These are phyloP conservation scores for Pseudozyma pruni DNA, from an alignment of 1,284 basidiomycete genomes.

Conservation along the genomic window DNA sequence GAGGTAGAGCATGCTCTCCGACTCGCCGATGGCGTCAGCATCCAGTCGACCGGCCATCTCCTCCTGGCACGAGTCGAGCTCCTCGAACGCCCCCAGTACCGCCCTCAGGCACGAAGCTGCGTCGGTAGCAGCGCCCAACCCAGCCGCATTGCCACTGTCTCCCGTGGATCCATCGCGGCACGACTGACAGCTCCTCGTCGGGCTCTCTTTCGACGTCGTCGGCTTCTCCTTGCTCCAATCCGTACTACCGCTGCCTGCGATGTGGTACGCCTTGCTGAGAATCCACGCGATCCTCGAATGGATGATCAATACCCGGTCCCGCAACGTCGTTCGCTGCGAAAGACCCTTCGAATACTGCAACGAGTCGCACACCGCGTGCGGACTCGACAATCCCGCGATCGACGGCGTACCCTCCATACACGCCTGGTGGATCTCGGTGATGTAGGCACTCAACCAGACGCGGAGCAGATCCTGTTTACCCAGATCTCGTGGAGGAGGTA, in stretches of 20 bases:
- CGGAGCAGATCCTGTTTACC: constrained; percentile 41
- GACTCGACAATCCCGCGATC: constrained; percentile 21
- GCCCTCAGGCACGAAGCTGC: constrained; percentile 19
- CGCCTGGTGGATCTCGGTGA: constrained; percentile 38
- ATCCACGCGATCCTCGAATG: constrained; percentile 33
- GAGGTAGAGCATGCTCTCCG: constrained; percentile 35
- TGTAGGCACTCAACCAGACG: constrained; percentile 37
- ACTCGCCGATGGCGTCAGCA: constrained; percentile 25
- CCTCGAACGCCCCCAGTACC: constrained; percentile 24
- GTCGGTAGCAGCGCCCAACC: neutral
- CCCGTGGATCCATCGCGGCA: constrained; percentile 16
- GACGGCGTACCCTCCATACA: constrained; percentile 34
- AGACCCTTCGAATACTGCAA: constrained; percentile 26
- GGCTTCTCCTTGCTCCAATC: constrained; percentile 13
- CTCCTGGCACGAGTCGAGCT: constrained; percentile 36
- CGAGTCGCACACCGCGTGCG: constrained; percentile 31
- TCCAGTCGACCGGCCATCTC: constrained; percentile 34
- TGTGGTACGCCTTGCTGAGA: constrained; percentile 37
- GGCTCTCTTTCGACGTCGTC: constrained; percentile 8
- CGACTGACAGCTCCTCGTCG: constrained; percentile 16
- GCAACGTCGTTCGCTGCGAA: constrained; percentile 25
- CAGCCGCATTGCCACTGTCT: neutral
- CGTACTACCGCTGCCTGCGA: constrained; percentile 13
- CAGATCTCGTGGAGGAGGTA: constrained; percentile 32
- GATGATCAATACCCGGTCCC: constrained; percentile 29